Base-by-base conservation (phyloP, 495 filamentous ascomycete genomes). In the Penicillium cosmopolitanum region DNA sequence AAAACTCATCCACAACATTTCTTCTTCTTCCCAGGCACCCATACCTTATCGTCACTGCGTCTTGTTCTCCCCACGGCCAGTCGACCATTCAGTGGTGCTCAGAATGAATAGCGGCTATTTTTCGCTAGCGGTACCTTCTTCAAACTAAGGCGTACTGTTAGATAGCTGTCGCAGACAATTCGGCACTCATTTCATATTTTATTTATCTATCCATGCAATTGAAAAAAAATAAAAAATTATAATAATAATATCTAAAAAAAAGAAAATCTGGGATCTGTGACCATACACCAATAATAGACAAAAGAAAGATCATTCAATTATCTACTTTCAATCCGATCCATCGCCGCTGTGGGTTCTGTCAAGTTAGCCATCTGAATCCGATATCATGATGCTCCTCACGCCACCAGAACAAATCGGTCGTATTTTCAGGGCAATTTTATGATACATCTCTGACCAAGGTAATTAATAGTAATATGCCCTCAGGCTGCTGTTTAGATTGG, bases 81-180 rank as follows among this genome's bases (percentile, higher is more conserved):
- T 82, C 80, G 86, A 84, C 81, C 86, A 89, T 89, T 87, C 70
- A 78, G 68, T 54, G 79, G 76, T 86, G 85, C 82, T 81, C 61
- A 88, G 80, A 88, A 57, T 62, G 71, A 82, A 70, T 55, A 65
- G 81, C 80, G 82, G 81, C 79, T 78, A 63, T 80, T 84, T 86
- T 89, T 88, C 86, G 86, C 86, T 89, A 89, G 83, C 86, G 78
- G 84, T 86, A 84, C 84, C 84, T 87, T 85, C 83, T 71, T 69
- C 56, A 66, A 58, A 48, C 65, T 74, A 86, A 84, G 83, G 85
- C 70, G 79, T 85, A 84, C 84, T 72, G 85, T 86, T 88, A 88
- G 85, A 88, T 88, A 87, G 85, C 78, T 75, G 74, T 78, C 81
- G 84, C 82, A 46, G 65, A 87, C 82, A 88, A 77, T 28, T 59